phyloP scores from a whole-genome alignment of 1,284 basidiomycete species.

The Apiotrichum laibachii region DNA sequence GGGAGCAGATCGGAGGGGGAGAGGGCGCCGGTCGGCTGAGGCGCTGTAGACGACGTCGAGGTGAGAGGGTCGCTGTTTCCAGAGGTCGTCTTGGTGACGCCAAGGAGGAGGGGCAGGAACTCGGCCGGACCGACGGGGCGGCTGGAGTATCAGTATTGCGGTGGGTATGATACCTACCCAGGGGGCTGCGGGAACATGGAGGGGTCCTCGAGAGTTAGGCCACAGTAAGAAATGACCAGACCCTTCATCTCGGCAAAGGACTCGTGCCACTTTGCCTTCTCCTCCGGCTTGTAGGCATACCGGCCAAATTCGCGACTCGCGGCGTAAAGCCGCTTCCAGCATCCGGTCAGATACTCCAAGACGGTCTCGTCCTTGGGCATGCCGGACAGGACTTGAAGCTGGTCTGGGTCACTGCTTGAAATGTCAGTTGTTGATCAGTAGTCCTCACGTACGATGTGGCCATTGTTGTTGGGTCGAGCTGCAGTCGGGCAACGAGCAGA shows the following conservation, averaged over 20 bases:
- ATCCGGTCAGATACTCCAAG: constrained; percentile 85
- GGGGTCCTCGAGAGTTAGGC: constrained; percentile 84
- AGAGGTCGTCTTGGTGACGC: constrained; percentile 57
- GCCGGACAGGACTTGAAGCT: constrained; percentile 70
- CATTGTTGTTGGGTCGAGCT: constrained; percentile 71
- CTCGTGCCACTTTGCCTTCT: constrained; percentile 61
- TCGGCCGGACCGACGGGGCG: constrained; percentile 71
- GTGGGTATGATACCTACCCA: constrained; percentile 54
- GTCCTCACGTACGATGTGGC: constrained; percentile 44
- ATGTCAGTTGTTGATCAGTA: background rate
- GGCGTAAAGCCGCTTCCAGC: constrained; percentile 79
- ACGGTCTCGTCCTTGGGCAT: constrained; percentile 74
- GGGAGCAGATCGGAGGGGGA: constrained; percentile 48
- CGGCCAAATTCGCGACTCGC: constrained; percentile 61
- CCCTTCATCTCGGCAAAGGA: constrained; percentile 71
- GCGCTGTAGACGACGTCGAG: constrained; percentile 20
- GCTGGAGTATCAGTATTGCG: constrained; percentile 47
- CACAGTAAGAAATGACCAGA: constrained; percentile 84
- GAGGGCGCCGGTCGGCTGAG: constrained; percentile 27
- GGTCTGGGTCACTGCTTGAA: constrained; percentile 68
- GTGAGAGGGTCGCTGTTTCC: constrained; percentile 57
- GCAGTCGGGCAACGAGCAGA: constrained; percentile 80
- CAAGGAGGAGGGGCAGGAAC: constrained; percentile 69
- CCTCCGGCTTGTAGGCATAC: constrained; percentile 64
- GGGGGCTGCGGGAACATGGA: constrained; percentile 85